phyloP scores from a whole-genome alignment of 1,139 yeast genomes.

The Candida smagusa region DNA sequence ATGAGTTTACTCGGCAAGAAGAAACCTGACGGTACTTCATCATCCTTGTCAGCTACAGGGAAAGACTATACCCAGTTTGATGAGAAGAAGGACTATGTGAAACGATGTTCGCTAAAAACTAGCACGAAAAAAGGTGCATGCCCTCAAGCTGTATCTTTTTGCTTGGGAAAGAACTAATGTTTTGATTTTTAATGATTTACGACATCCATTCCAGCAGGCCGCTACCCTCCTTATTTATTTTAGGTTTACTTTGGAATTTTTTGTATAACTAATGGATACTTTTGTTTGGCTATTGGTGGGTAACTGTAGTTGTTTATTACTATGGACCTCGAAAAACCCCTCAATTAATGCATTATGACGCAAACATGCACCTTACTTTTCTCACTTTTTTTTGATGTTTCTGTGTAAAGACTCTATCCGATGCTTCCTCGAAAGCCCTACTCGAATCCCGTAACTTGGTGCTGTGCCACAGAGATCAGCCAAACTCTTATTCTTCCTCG shows the following conservation, averaged over 20 bases:
- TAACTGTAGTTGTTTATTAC: background rate
- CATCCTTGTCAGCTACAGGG: slow-evolving; percentile 3
- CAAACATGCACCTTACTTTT: background rate
- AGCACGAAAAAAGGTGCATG: slow-evolving; percentile 15
- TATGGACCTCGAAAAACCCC: too few species aligned
- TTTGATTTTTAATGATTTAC: too few species aligned
- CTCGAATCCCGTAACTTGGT: slow-evolving; percentile 12
- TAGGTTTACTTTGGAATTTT: background rate
- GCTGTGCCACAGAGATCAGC: slow-evolving; percentile 15
- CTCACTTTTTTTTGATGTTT: slow-evolving; percentile 9
- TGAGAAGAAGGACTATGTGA: slow-evolving; percentile 44
- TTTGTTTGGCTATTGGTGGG: background rate
- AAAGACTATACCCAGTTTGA: slow-evolving; percentile 31
- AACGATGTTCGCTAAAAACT: slow-evolving; percentile 35
- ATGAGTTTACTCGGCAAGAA: slow-evolving; percentile 10
- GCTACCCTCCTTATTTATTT: too few species aligned
- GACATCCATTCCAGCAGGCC: too few species aligned
- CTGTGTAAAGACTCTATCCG: slow-evolving; percentile 32
- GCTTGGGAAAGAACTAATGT: slow-evolving; percentile 31
- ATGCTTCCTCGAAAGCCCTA: slow-evolving; percentile 30
- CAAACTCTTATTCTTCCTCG: slow-evolving; percentile 9
- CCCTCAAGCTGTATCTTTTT: slow-evolving; percentile 36
- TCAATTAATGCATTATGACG: too few species aligned
- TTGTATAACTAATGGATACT: background rate
- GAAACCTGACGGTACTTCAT: slow-evolving; percentile 4